Conservation (phyloP, 768 basidiomycete species). For the Tephrocybe sp. region DNA sequence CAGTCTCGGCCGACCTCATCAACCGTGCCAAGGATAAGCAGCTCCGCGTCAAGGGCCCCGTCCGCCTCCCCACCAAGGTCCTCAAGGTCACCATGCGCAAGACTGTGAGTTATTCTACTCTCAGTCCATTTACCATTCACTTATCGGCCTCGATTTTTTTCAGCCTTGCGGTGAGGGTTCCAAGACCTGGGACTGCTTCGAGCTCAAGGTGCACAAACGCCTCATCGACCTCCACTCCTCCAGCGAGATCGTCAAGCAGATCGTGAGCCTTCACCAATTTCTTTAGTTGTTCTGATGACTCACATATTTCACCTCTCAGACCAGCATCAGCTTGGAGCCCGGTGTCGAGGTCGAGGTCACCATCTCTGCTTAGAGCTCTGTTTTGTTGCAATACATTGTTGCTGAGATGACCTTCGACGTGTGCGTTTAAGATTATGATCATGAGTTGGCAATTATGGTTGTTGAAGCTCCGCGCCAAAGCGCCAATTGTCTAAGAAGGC, state of each 20-base stretch:
- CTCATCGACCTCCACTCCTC: conserved; percentile 99
- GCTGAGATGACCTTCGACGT: background rate
- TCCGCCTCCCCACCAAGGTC: conserved; percentile 98
- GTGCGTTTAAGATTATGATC: too few relatives aligned
- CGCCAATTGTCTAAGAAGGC: too few relatives aligned
- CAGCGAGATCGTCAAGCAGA: conserved; percentile 99
- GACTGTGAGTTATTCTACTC: conserved; percentile 60
- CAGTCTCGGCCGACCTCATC: conserved; percentile 95
- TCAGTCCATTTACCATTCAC: background rate
- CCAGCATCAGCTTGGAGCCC: conserved; percentile 97
- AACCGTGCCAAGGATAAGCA: conserved; percentile 99
- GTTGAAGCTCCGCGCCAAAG: too few relatives aligned
- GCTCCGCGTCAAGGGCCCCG: conserved; percentile 98
- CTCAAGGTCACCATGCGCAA: conserved; percentile 99
- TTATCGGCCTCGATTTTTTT: background rate
- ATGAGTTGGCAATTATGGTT: too few relatives aligned
- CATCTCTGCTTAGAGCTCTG: conserved; percentile 66
- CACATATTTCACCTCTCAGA: conserved; percentile 47
- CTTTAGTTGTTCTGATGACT: background rate
- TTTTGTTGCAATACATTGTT: conserved; percentile 6
- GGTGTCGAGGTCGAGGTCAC: conserved; percentile 99
- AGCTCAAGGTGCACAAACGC: conserved; percentile 99
- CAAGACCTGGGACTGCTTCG: conserved; percentile 99
- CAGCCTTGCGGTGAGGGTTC: conserved; percentile 99
- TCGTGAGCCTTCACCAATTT: conserved; percentile 59